Evolutionary conservation across 345 rosid genomes (phyloP).

Genomic region (Adansonia digitata): DNA sequence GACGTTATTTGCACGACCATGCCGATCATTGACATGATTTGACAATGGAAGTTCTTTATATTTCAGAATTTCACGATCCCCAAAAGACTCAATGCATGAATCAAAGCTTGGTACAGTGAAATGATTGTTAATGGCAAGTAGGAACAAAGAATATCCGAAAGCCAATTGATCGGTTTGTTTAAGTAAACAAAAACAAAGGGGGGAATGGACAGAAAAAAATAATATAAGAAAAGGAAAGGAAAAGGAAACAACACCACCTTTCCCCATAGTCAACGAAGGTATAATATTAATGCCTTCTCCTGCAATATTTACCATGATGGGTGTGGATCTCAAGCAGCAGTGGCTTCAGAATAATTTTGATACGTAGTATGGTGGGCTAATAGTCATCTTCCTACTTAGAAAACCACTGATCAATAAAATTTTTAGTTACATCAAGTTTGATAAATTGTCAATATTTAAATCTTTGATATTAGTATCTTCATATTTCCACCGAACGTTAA

Average conservation of each 20-base stretch:
- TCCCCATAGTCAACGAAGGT: constrained; percentile 23
- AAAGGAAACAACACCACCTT: not conserved
- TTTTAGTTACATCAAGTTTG: too few relatives aligned
- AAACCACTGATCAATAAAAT: too few relatives aligned
- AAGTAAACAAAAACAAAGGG: constrained; percentile 4
- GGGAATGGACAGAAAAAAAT: too few relatives aligned
- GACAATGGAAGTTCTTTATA: too few relatives aligned
- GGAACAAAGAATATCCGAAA: constrained; percentile 20
- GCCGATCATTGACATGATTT: too few relatives aligned
- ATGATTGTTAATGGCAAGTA: constrained; percentile 25
- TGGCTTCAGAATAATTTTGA: constrained; percentile 9
- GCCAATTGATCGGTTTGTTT: constrained; percentile 24
- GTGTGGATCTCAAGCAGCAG: constrained; percentile 6
- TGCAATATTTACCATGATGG: constrained; percentile 16
- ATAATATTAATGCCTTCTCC: constrained; percentile 10
- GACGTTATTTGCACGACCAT: not conserved
- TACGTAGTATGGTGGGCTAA: constrained; percentile 33
- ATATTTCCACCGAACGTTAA: too few relatives aligned
- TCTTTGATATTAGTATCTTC: too few relatives aligned
- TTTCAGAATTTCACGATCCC: constrained; percentile 15
- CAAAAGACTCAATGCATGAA: constrained; percentile 26
- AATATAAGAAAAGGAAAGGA: not conserved
- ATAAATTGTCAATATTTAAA: too few relatives aligned
- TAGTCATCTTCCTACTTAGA: constrained; percentile 33
- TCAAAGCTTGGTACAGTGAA: constrained; percentile 22